Evolutionary conservation across 441 rosid genomes (phyloP).

Genomic region (Eruca vesicaria): DNA sequence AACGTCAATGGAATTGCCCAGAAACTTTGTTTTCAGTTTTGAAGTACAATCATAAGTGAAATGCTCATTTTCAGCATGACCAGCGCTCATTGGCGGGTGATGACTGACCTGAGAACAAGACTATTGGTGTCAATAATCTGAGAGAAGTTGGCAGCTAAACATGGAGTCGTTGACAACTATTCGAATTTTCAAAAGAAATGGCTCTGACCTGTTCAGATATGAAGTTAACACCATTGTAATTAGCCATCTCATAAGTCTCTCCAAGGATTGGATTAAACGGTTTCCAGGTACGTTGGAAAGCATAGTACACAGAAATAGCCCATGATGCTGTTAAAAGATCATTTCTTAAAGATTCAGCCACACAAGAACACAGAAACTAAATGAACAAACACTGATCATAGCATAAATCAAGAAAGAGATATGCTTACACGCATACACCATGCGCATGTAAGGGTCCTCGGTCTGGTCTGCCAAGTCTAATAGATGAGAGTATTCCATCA

Average conservation of each 20-base stretch:
- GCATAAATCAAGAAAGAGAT: slow-evolving; percentile 3
- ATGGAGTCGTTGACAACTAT: neutral
- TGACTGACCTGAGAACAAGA: slow-evolving; percentile 75
- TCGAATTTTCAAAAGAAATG: slow-evolving; percentile 1
- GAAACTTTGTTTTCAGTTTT: slow-evolving; percentile 84
- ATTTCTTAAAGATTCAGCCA: slow-evolving; percentile 4
- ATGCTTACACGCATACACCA: slow-evolving; percentile 85
- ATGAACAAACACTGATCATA: neutral
- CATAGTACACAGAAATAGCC: slow-evolving; percentile 87
- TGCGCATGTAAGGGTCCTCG: slow-evolving; percentile 90
- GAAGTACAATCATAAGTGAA: slow-evolving; percentile 86
- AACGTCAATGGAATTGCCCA: slow-evolving; percentile 89
- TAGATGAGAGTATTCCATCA: slow-evolving; percentile 94
- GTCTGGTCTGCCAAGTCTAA: slow-evolving; percentile 89
- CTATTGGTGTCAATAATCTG: slow-evolving; percentile 18
- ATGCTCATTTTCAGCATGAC: slow-evolving; percentile 96
- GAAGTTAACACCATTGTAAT: slow-evolving; percentile 73
- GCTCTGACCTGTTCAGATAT: slow-evolving; percentile 75
- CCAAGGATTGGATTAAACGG: slow-evolving; percentile 99
- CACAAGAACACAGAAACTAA: neutral
- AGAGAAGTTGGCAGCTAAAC: neutral
- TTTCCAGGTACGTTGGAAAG: slow-evolving; percentile 86
- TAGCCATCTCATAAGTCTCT: slow-evolving; percentile 89
- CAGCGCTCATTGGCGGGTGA: slow-evolving; percentile 98
- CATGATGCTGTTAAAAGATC: slow-evolving; percentile 67